Conservation (phyloP, 805 yeast genomes). For the Candida ovalis region DNA sequence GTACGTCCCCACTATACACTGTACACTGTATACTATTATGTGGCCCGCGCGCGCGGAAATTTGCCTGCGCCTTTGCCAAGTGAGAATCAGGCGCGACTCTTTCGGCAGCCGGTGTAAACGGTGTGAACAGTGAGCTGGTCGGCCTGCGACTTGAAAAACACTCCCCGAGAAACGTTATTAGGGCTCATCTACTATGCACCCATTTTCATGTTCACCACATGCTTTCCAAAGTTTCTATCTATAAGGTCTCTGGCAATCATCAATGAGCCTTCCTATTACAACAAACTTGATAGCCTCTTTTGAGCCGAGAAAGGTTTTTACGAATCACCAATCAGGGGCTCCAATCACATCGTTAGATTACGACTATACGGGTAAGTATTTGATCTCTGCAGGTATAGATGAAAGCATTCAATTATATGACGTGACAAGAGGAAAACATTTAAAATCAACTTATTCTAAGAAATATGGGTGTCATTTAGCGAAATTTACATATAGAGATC, state of each 20-base stretch:
- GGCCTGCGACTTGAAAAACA: too few species aligned
- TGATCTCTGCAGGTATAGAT: constrained; percentile 74
- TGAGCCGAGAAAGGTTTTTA: constrained; percentile 37
- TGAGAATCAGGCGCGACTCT: too few species aligned
- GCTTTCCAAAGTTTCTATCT: not conserved
- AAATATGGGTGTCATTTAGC: constrained; percentile 92
- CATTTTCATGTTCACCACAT: not conserved
- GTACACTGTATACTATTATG: too few species aligned
- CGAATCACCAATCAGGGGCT: constrained; percentile 41
- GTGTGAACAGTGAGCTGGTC: too few species aligned
- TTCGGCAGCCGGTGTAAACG: too few species aligned
- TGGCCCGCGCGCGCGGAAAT: too few species aligned
- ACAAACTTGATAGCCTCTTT: constrained; percentile 11
- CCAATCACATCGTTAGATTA: constrained; percentile 70
- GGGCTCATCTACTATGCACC: too few species aligned
- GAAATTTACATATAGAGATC: constrained; percentile 64
- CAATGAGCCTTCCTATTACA: not conserved
- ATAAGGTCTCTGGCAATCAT: not conserved
- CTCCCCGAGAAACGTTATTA: too few species aligned
- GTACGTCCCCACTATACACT: not conserved
- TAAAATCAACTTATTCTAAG: constrained; percentile 71
- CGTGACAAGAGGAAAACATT: constrained; percentile 58
- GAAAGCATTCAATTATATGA: constrained; percentile 84
- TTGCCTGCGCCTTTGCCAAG: too few species aligned
- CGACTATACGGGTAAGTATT: constrained; percentile 78